Evolutionary conservation across 2,329 filamentous ascomycete genomes (phyloP).

Genomic region (Aspergillus chevalieri): DNA sequence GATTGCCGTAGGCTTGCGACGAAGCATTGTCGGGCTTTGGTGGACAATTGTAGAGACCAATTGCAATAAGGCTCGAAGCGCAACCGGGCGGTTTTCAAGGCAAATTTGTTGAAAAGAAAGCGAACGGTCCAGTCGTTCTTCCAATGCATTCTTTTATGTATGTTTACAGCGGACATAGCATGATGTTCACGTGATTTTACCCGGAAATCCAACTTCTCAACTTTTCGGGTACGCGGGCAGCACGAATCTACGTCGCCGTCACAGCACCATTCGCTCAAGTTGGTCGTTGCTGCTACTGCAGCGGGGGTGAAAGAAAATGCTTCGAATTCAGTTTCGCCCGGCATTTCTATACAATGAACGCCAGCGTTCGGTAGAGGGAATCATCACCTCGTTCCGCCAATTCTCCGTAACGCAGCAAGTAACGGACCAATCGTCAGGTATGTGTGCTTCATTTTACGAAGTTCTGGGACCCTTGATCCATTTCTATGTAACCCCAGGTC

Average conservation of each 20-base stretch:
- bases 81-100: background rate
- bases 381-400: conserved; percentile 15
- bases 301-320: conserved; percentile 16
- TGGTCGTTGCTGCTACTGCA: background rate
- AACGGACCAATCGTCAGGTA: conserved; percentile 17
- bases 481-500: background rate
- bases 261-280: background rate
- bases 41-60: background rate
- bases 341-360: conserved; percentile 9
- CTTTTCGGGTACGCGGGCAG: background rate
- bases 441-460: conserved; percentile 7
- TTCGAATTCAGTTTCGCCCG: conserved; percentile 21
- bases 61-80: too few relatives aligned
- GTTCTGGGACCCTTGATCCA: background rate
- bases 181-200: conserved; percentile 10
- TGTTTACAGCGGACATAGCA: background rate
- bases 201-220: conserved; percentile 4
- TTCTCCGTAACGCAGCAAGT: conserved; percentile 19
- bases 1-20: conserved; percentile 47
- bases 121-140: too few relatives aligned
- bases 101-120: too few relatives aligned
- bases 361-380: conserved; percentile 9
- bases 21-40: conserved; percentile 36
- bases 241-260: conserved; percentile 4
- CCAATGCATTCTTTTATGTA: too few relatives aligned